phyloP scores from a whole-genome alignment of 2,329 filamentous ascomycete genomes.

The Dactylonectria estremocensis region DNA sequence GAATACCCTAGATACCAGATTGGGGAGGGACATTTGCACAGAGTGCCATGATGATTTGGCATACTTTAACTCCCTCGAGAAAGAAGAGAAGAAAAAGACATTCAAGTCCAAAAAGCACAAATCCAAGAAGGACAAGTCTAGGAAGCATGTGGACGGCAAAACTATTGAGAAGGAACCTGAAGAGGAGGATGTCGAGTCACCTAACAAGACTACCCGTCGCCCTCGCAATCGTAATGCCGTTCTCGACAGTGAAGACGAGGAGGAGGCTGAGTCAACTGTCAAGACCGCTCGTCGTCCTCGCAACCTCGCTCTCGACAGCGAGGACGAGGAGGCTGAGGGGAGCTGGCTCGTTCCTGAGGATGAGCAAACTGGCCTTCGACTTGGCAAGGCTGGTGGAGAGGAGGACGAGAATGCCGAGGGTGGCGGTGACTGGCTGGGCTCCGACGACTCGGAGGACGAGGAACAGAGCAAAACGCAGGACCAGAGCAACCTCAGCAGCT shows the following conservation, averaged over 20 bases:
- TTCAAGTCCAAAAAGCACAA: slow-evolving; percentile 39
- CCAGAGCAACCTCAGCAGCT: slow-evolving; percentile 68
- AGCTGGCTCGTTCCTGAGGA: slow-evolving; percentile 85
- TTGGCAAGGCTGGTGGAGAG: slow-evolving; percentile 86
- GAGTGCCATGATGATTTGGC: slow-evolving; percentile 84
- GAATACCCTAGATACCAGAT: slow-evolving; percentile 61
- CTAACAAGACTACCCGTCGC: slow-evolving; percentile 49
- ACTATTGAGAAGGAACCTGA: slow-evolving; percentile 21
- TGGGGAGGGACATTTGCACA: slow-evolving; percentile 70
- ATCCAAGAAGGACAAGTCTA: slow-evolving; percentile 38
- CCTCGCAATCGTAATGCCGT: slow-evolving; percentile 49
- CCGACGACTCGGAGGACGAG: slow-evolving; percentile 75
- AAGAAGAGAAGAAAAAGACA: slow-evolving; percentile 56
- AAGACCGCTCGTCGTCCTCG: slow-evolving; percentile 55
- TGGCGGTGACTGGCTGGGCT: slow-evolving; percentile 83
- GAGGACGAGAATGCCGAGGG: slow-evolving; percentile 92
- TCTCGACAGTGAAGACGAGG: slow-evolving; percentile 32
- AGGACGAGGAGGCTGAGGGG: slow-evolving; percentile 70
- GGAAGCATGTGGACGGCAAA: slow-evolving; percentile 40
- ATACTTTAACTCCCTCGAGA: slow-evolving; percentile 68
- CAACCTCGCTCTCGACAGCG: slow-evolving; percentile 31
- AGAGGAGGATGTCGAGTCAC: slow-evolving; percentile 37
- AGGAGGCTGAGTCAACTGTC: slow-evolving; percentile 31
- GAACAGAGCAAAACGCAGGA: slow-evolving; percentile 70
- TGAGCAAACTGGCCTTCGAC: slow-evolving; percentile 71